A percentile compares a stretch with the other conserved stretches of the same genome.
These are phyloP conservation scores for Artemisia argyi DNA, from an alignment of 129 eudicot species.

Conservation along the genomic window DNA sequence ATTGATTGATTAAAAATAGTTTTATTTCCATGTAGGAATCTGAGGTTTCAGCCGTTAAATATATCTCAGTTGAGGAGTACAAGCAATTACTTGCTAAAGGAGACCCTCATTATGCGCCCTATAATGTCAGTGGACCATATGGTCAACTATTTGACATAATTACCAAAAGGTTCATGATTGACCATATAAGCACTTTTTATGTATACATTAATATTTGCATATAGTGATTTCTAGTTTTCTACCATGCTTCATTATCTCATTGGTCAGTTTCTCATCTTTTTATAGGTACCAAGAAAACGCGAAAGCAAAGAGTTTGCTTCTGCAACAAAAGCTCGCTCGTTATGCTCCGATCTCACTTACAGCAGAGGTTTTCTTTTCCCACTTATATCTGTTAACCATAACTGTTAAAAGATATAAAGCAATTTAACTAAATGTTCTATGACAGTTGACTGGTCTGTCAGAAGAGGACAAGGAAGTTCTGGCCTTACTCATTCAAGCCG, in stretches of 20 bases:
- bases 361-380: slow-evolving; percentile 60
- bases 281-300: slow-evolving; percentile 66
- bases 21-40: slow-evolving; percentile 56
- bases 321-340: slow-evolving; percentile 69
- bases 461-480: slow-evolving; percentile 76
- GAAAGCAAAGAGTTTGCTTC: slow-evolving; percentile 50
- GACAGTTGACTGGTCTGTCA: slow-evolving; percentile 7
- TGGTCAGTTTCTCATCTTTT: too few species aligned
- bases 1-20: neutral
- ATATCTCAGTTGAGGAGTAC: slow-evolving; percentile 70
- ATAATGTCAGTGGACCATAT: slow-evolving; percentile 70
- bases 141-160: slow-evolving; percentile 78
- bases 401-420: too few species aligned
- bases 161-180: slow-evolving; percentile 53
- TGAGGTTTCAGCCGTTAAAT: slow-evolving; percentile 96
- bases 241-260: too few species aligned
- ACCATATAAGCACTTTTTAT: neutral
- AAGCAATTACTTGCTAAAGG: slow-evolving; percentile 43
- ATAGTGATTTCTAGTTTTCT: too few species aligned
- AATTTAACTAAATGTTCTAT: too few species aligned
- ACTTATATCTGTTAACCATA: neutral
- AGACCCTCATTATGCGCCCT: slow-evolving; percentile 58
- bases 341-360: slow-evolving; percentile 78
- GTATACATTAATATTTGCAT: neutral
- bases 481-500: slow-evolving; percentile 45